Base-by-base conservation (phyloP, 2,329 filamentous ascomycete species). In the Colletotrichum cuscutae region DNA sequence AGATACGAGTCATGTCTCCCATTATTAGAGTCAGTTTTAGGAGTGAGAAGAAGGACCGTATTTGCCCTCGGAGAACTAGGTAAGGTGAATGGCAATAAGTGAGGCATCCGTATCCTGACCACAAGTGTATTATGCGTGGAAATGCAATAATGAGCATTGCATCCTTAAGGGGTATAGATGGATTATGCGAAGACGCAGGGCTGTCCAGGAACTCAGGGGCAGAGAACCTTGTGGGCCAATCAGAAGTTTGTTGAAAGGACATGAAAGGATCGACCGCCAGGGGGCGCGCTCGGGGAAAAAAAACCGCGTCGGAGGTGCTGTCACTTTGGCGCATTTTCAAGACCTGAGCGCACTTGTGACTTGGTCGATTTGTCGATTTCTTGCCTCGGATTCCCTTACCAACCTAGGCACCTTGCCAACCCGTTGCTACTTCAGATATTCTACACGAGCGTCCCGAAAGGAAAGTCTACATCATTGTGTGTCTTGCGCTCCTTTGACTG, bases 221-320 rank as follows among this genome's bases (percentile, higher is more conserved):
- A 54, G 28, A 32, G 8, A 70, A 13, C n/a, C 26, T 24, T 32
- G 54, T 30, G 24, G 15, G n/a, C 68, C 63, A 71, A 67, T 68
- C 63, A 71, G 30, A 9, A 15, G 15, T 22, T 9, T 9, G 8
- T 9, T 22, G 42, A 49, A 49, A 49, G 42, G 19, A 22, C 19
- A 53, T n/a, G 28, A 28, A 9, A 28, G n/a, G 53, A 12, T 22
- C 19, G 46, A 42, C 49, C 24, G 49, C 35, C 46, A 61, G 68
- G 64, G 64, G 56, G 30, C 57, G 49, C 68, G 68, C 64, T 71
- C 56, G 63, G 56, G 28, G 68, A 54, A 30, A 61, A 61, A 35
- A 56, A 65, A 54, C 56, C 46, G 64, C 68, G 57, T 68, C 68
- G 28, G 49, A 61, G 26, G 46, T 60, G 15, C 56, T 65, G 62